Conservation (phyloP, 2,329 filamentous ascomycete genomes). For the Microcyclospora tardicrescens region DNA sequence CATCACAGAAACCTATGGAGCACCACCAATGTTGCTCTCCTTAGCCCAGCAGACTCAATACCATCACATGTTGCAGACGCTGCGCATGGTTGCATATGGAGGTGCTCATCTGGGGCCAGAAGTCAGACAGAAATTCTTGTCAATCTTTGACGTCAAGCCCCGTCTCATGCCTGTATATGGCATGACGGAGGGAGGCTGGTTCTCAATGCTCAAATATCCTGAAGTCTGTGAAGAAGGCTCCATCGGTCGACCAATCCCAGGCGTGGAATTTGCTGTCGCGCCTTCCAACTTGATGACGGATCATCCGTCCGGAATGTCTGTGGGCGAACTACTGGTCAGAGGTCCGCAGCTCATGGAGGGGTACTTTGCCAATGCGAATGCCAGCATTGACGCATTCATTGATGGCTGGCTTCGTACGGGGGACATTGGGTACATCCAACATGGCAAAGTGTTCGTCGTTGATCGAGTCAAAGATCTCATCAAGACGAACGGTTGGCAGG, state of each 20-base stretch:
- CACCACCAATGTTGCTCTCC: constrained; percentile 31
- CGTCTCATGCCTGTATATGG: constrained; percentile 39
- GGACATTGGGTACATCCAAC: constrained; percentile 26
- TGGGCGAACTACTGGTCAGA: constrained; percentile 32
- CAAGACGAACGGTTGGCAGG: constrained; percentile 17
- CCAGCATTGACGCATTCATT: constrained; percentile 11
- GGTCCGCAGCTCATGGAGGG: constrained; percentile 28
- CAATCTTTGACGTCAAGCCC: constrained; percentile 28
- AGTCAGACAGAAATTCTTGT: constrained; percentile 28
- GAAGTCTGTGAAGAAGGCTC: constrained; percentile 30
- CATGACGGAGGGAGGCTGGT: constrained; percentile 40
- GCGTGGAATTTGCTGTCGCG: constrained; percentile 25
- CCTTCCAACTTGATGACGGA: constrained; percentile 12
- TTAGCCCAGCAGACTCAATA: constrained; percentile 22
- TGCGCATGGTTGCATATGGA: constrained; percentile 35
- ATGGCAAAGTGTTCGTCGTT: constrained; percentile 21
- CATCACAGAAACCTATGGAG: constrained; percentile 37
- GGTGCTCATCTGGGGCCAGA: constrained; percentile 36
- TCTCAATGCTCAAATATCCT: constrained; percentile 28
- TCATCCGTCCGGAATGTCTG: constrained; percentile 21
- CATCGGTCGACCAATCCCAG: constrained; percentile 34
- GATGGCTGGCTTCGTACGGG: constrained; percentile 91
- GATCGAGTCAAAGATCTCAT: constrained; percentile 25
- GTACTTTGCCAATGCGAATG: constrained; percentile 22
- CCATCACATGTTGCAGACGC: constrained; percentile 25